These are phyloP conservation scores for Brassica incana DNA, from an alignment of 345 rosid species.

Conservation along the genomic window DNA sequence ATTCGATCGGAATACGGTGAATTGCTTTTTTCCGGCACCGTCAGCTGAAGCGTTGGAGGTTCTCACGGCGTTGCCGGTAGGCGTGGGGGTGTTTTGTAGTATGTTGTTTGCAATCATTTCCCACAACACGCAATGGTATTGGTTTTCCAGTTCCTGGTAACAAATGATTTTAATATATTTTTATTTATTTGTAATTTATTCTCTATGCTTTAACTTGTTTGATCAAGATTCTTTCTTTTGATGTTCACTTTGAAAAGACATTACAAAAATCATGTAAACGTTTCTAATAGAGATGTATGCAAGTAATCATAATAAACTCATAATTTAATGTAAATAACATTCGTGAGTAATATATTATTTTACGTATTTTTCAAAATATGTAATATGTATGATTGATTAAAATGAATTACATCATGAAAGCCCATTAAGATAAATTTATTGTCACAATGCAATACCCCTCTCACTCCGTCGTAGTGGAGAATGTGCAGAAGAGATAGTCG, in stretches of 20 bases:
- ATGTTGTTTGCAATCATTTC: constrained; percentile 79
- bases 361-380: neutral
- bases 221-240: neutral
- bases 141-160: constrained; percentile 70
- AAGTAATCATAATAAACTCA: neutral
- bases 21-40: constrained; percentile 77
- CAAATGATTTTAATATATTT: constrained; percentile 32
- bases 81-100: constrained; percentile 69
- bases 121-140: constrained; percentile 84
- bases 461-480: neutral
- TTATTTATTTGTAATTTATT: neutral
- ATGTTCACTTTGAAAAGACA: neutral
- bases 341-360: neutral
- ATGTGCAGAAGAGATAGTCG: neutral
- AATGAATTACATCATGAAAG: neutral
- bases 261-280: neutral
- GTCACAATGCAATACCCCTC: neutral
- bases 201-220: constrained; percentile 6
- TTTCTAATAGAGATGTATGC: neutral
- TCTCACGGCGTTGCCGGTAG: constrained; percentile 78
- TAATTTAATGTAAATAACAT: neutral
- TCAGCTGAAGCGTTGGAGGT: constrained; percentile 64
- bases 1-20: constrained; percentile 69
- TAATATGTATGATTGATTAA: neutral
- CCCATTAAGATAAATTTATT: neutral